These are phyloP conservation scores for Trametes elegans DNA, from an alignment of 768 basidiomycete species.

Conservation along the genomic window DNA sequence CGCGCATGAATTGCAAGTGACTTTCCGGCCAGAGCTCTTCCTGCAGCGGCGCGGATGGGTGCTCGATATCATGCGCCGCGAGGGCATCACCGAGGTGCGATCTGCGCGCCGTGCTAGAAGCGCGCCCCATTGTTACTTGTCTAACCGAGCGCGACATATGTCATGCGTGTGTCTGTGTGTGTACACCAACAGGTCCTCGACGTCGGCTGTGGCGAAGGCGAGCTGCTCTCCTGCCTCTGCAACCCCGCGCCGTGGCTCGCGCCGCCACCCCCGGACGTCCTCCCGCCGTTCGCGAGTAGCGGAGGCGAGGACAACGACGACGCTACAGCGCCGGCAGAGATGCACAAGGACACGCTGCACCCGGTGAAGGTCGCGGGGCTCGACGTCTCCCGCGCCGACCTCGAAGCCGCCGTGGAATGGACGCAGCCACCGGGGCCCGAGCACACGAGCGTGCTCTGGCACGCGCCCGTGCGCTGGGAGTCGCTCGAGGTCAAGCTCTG, in stretches of 20 bases:
- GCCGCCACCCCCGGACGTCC: conserved; percentile 28
- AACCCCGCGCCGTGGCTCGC: conserved; percentile 73
- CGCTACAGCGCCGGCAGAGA: background rate
- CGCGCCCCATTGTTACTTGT: background rate
- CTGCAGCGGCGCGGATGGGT: conserved; percentile 31
- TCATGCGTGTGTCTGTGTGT: background rate
- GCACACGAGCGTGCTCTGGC: background rate
- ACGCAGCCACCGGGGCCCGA: conserved; percentile 40
- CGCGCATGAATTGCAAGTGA: conserved; percentile 25
- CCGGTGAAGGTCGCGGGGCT: conserved; percentile 50
- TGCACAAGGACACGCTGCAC: conserved; percentile 18
- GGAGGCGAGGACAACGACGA: background rate
- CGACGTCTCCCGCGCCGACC: conserved; percentile 55
- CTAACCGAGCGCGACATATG: background rate
- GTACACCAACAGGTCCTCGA: conserved; percentile 59
- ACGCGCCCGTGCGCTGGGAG: conserved; percentile 57
- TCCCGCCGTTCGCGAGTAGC: conserved; percentile 5
- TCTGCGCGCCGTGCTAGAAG: background rate
- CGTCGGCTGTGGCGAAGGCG: conserved; percentile 82
- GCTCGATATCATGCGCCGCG: conserved; percentile 27
- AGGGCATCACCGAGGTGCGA: conserved; percentile 23
- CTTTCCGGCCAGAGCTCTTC: conserved; percentile 27
- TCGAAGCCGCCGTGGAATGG: conserved; percentile 51
- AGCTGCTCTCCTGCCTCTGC: conserved; percentile 64
- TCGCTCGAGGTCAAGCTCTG: conserved; percentile 63